These are phyloP conservation scores for Schoenoplectus tabernaemontani DNA, from an alignment of 202 grass and related monocot species.

Conservation along the genomic window DNA sequence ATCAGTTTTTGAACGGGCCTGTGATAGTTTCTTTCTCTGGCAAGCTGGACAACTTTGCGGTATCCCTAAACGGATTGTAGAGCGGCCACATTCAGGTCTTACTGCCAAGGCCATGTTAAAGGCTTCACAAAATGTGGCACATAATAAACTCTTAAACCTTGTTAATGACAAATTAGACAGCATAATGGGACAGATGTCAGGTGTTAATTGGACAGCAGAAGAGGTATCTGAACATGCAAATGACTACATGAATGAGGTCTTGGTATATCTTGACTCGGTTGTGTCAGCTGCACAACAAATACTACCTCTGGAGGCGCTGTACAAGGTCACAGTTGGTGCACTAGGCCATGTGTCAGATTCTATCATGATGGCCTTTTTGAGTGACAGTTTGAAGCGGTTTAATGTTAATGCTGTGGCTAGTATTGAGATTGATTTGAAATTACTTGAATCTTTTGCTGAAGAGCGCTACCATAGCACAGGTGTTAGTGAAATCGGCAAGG, in stretches of 20 bases:
- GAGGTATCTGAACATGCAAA: slow-evolving; percentile 64
- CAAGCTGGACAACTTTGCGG: slow-evolving; percentile 58
- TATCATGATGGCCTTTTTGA: slow-evolving; percentile 73
- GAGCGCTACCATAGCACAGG: slow-evolving; percentile 65
- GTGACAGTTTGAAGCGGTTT: slow-evolving; percentile 74
- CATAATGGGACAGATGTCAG: slow-evolving; percentile 57
- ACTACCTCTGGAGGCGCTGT: slow-evolving; percentile 65
- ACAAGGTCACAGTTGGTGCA: slow-evolving; percentile 65
- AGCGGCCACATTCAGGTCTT: slow-evolving; percentile 47
- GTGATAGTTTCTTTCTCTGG: slow-evolving; percentile 57
- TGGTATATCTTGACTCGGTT: slow-evolving; percentile 55
- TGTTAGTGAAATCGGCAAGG: slow-evolving; percentile 53
- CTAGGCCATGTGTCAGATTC: slow-evolving; percentile 65
- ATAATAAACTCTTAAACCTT: slow-evolving; percentile 58
- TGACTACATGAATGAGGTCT: slow-evolving; percentile 84
- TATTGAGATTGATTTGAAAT: slow-evolving; percentile 72
- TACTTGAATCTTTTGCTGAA: slow-evolving; percentile 67
- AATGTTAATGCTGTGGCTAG: slow-evolving; percentile 62
- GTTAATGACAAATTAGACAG: slow-evolving; percentile 76
- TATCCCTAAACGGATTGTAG: slow-evolving; percentile 45
- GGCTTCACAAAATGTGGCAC: slow-evolving; percentile 74
- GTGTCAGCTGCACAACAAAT: slow-evolving; percentile 50
- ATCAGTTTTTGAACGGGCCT: slow-evolving; percentile 47
- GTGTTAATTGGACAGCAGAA: slow-evolving; percentile 69
- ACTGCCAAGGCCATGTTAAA: slow-evolving; percentile 72